Conservation (phyloP, 1,284 basidiomycete species). For the Agroathelia rolfsii region DNA sequence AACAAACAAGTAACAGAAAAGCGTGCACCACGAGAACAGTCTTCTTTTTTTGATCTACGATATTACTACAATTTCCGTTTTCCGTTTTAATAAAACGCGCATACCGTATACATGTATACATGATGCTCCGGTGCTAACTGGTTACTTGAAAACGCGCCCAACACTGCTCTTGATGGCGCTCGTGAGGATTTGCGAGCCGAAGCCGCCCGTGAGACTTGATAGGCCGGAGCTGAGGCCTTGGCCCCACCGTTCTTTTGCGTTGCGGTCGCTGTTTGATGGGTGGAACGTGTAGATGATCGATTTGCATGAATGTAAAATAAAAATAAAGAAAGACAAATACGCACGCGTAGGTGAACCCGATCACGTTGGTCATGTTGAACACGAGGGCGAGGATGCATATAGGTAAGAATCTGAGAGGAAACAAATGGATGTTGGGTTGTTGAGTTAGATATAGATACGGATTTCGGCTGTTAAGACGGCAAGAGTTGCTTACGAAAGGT, state of each 20-base stretch:
- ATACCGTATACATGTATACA: no score
- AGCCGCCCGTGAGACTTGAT: constrained; percentile 59
- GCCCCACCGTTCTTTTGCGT: constrained; percentile 81
- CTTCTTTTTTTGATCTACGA: no score
- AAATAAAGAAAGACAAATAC: constrained; percentile 20
- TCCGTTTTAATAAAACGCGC: no score
- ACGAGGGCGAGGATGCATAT: constrained; percentile 83
- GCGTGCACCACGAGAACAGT: no score
- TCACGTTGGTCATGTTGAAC: constrained; percentile 85
- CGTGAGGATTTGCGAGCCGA: constrained; percentile 72
- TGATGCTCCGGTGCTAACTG: no score
- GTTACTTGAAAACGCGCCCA: constrained; percentile 59
- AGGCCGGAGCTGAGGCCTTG: constrained; percentile 50
- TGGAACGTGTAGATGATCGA: no score
- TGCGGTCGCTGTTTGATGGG: constrained; percentile 60
- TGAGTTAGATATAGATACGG: constrained; percentile 8
- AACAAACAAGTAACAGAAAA: no score
- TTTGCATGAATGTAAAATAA: constrained; percentile 2
- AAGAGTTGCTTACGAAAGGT: constrained; percentile 52
- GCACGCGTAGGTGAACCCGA: constrained; percentile 89
- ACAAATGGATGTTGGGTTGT: no score
- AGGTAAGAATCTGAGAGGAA: constrained; percentile 76
- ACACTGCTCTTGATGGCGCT: constrained; percentile 75
- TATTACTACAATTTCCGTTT: no score
- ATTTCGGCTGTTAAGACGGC: constrained; percentile 6